Conservation (phyloP, 441 rosid genomes). For the Iberis amara region DNA sequence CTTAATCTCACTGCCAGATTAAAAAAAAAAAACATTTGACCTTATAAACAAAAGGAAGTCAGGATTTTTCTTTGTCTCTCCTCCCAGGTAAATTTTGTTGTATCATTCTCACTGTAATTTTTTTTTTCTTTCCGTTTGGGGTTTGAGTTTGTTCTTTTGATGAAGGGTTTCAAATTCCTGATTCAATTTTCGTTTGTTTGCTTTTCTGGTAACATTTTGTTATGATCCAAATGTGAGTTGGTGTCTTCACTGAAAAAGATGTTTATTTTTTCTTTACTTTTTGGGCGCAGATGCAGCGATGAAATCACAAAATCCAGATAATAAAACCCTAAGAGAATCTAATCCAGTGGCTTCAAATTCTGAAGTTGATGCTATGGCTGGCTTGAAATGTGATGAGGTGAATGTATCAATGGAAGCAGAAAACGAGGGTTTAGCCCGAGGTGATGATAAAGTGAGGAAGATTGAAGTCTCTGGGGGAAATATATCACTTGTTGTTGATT, state of each 20-base stretch:
- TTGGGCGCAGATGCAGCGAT: conserved; percentile 24
- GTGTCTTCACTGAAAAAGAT: conserved; percentile 16
- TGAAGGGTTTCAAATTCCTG: conserved; percentile 13
- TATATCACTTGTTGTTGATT: conserved; percentile 71
- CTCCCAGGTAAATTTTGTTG: conserved; percentile 22
- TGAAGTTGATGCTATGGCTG: conserved; percentile 22
- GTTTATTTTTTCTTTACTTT: background rate
- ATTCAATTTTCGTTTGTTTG: background rate
- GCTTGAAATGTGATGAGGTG: conserved; percentile 17
- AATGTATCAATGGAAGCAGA: conserved; percentile 30
- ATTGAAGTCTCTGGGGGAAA: conserved; percentile 51
- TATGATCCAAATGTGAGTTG: conserved; percentile 1
- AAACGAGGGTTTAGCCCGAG: conserved; percentile 21
- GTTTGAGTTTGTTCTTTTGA: background rate
- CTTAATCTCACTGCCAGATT: no score
- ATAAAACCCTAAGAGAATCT: conserved; percentile 39
- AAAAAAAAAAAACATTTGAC: no score
- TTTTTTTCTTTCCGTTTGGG: background rate
- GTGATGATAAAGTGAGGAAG: conserved; percentile 35
- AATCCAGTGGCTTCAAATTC: conserved; percentile 28
- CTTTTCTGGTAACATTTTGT: background rate
- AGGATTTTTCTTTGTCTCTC: conserved; percentile 2
- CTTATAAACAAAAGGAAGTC: background rate
- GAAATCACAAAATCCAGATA: conserved; percentile 36
- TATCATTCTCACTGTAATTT: no score